Conservation (phyloP, 2,329 filamentous ascomycete species). For the Aureobasidium musti region DNA sequence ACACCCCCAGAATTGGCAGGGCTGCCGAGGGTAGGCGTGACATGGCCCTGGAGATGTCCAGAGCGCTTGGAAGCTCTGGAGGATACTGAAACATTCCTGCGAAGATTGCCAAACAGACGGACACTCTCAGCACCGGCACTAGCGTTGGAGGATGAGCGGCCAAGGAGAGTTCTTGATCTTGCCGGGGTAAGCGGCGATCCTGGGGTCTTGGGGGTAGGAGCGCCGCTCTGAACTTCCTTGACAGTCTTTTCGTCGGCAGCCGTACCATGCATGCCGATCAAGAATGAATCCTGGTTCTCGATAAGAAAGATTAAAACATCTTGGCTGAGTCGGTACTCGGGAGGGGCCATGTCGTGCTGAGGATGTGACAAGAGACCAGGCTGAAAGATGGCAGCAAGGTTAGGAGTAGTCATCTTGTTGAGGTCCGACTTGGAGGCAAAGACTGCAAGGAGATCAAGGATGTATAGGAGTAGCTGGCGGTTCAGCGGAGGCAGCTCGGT, state of each 20-base stretch:
- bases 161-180: conserved; percentile 59
- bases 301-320: conserved; percentile 97
- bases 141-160: conserved; percentile 79
- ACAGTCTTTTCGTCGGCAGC: conserved; percentile 83
- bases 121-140: conserved; percentile 88
- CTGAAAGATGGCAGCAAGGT: conserved; percentile 95
- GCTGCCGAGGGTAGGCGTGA: conserved; percentile 53
- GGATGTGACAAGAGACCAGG: conserved; percentile 95
- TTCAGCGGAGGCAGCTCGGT: conserved; percentile 91
- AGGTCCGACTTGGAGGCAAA: conserved; percentile 96
- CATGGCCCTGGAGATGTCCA: conserved; percentile 68
- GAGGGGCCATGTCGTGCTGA: conserved; percentile 89
- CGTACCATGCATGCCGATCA: conserved; percentile 98
- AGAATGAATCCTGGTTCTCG: conserved; percentile 96
- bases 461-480: conserved; percentile 89
- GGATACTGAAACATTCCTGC: conserved; percentile 88
- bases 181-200: conserved; percentile 47
- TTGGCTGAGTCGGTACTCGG: conserved; percentile 93
- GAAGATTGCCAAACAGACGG: conserved; percentile 73
- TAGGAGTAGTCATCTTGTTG: conserved; percentile 95
- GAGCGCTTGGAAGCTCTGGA: conserved; percentile 83
- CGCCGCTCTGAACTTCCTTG: conserved; percentile 69
- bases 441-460: conserved; percentile 90
- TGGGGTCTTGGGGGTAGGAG: conserved; percentile 54
- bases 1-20: conserved; percentile 46